Evolutionary conservation across 768 basidiomycete genomes (phyloP).

Genomic region (Kwoniella europaea): DNA sequence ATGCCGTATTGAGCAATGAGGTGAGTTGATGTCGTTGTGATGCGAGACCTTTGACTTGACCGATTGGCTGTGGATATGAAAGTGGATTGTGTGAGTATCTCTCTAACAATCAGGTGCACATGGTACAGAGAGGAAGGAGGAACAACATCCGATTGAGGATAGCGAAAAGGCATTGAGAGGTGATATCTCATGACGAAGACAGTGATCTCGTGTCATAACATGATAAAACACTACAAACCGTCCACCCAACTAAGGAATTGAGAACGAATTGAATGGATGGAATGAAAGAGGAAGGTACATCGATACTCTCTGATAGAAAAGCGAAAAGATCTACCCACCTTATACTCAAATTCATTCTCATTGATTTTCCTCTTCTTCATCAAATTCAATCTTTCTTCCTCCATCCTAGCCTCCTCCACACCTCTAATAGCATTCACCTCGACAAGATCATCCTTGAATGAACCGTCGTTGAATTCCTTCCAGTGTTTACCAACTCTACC

Average conservation of each 20-base stretch:
- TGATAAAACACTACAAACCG: no score
- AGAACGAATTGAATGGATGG: no score
- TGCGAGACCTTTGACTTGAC: conserved; percentile 53
- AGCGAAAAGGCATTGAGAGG: no score
- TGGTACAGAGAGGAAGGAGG: no score
- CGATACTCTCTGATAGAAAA: background rate
- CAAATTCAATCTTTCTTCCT: conserved; percentile 33
- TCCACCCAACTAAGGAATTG: no score
- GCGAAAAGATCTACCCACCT: conserved; percentile 35
- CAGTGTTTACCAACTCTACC: conserved; percentile 51
- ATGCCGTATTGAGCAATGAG: conserved; percentile 50
- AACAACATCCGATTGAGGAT: no score
- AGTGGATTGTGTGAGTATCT: background rate
- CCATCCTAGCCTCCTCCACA: conserved; percentile 40
- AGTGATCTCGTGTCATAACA: no score
- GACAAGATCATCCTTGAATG: conserved; percentile 35
- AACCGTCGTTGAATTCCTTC: conserved; percentile 40
- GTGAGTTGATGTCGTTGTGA: conserved; percentile 56
- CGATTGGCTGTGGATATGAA: conserved; percentile 36
- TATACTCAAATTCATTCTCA: conserved; percentile 48
- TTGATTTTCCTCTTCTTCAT: conserved; percentile 36
- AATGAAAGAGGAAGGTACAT: background rate
- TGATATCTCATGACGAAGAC: no score
- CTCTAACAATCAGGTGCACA: no score
- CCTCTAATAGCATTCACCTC: conserved; percentile 43